phyloP scores from a whole-genome alignment of 177 flowering plant genomes.

The Tripterygium wilfordii region DNA sequence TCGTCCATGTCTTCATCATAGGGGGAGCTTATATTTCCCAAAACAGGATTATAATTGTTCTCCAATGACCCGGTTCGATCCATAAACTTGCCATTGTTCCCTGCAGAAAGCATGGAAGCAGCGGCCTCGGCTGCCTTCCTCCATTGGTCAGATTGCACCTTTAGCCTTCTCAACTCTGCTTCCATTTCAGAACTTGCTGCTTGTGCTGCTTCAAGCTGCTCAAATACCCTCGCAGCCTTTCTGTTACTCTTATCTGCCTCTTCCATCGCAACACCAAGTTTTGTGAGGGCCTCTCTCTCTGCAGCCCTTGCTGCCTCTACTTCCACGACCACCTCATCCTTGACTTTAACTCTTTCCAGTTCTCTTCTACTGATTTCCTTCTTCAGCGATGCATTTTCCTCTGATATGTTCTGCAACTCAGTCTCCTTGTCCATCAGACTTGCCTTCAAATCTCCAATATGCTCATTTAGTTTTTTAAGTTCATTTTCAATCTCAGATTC shows the following conservation, averaged over 20 bases:
- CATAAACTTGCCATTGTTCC: conserved; percentile 52
- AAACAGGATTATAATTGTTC: conserved; percentile 30
- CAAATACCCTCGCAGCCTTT: conserved; percentile 45
- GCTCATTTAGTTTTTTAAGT: conserved; percentile 30
- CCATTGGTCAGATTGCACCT: conserved; percentile 95
- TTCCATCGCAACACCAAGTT: conserved; percentile 44
- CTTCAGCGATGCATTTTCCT: conserved; percentile 68
- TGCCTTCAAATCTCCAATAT: conserved; percentile 48
- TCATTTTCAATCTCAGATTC: conserved; percentile 39
- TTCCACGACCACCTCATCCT: conserved; percentile 27
- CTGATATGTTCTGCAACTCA: conserved; percentile 44
- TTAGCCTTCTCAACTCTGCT: conserved; percentile 70
- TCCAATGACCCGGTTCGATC: conserved; percentile 66
- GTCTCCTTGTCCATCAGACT: conserved; percentile 72
- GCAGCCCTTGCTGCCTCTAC: conserved; percentile 45
- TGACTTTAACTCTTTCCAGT: conserved; percentile 19
- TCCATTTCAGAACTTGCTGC: conserved; percentile 68
- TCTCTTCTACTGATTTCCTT: conserved; percentile 40
- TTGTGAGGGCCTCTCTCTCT: conserved; percentile 56
- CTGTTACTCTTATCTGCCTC: conserved; percentile 61
- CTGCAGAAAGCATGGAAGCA: conserved; percentile 70
- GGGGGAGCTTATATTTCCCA: conserved; percentile 42
- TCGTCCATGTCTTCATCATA: conserved; percentile 61
- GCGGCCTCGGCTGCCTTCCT: conserved; percentile 99
- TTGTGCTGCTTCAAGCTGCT: conserved; percentile 80